These are phyloP conservation scores for Alternaria postmessia DNA, from an alignment of 2,329 filamentous ascomycete species.

Conservation along the genomic window DNA sequence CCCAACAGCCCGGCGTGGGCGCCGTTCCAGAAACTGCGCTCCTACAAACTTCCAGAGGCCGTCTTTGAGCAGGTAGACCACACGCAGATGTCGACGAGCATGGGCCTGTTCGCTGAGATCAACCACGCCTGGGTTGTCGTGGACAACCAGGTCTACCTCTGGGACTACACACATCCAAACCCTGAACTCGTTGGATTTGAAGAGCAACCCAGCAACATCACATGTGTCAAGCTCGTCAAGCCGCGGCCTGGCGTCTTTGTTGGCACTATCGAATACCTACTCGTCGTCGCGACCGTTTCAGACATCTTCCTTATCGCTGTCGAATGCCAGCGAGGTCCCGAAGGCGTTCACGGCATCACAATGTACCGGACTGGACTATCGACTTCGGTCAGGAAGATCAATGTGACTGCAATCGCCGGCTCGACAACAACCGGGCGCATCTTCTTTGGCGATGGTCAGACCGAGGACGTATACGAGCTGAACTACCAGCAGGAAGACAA, in stretches of 20 bases:
- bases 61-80: constrained; percentile 93
- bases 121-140: constrained; percentile 96
- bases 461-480: constrained; percentile 91
- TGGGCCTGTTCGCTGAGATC: constrained; percentile 94
- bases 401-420: constrained; percentile 79
- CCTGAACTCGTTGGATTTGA: constrained; percentile 92
- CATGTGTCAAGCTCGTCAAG: constrained; percentile 84
- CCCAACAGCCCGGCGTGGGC: constrained; percentile 74
- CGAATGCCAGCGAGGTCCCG: constrained; percentile 68
- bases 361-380: constrained; percentile 91
- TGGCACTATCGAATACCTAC: constrained; percentile 81
- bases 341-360: constrained; percentile 75
- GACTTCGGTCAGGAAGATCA: constrained; percentile 76
- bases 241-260: constrained; percentile 91
- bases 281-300: constrained; percentile 85
- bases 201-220: constrained; percentile 86
- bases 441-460: constrained; percentile 83
- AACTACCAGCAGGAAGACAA: constrained; percentile 97
- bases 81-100: constrained; percentile 85
- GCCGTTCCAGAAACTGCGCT: constrained; percentile 86
- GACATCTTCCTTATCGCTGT: constrained; percentile 91
- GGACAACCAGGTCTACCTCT: constrained; percentile 94
- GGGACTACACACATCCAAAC: constrained; percentile 95
- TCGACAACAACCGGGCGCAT: constrained; percentile 84
- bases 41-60: constrained; percentile 88